phyloP scores from a whole-genome alignment of 2,329 filamentous ascomycete species.

The Hypoxylon sp. region DNA sequence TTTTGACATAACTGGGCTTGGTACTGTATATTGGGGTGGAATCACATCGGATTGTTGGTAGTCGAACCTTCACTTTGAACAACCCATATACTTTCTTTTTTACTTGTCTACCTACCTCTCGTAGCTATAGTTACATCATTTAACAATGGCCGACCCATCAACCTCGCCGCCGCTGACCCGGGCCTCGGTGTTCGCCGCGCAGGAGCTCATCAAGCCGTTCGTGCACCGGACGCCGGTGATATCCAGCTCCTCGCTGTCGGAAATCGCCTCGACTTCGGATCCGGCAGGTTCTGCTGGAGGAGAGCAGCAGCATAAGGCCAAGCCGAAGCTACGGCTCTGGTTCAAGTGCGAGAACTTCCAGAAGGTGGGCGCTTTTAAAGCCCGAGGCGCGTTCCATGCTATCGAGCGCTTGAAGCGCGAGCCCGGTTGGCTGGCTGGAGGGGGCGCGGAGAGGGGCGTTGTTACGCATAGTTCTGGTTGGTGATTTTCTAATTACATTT shows the following conservation, averaged over 20 bases:
- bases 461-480: slow-evolving; percentile 89
- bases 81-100: background rate
- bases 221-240: slow-evolving; percentile 86
- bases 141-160: slow-evolving; percentile 61
- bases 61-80: background rate
- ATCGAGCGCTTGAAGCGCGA: slow-evolving; percentile 72
- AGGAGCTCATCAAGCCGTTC: slow-evolving; percentile 74
- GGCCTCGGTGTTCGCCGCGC: slow-evolving; percentile 74
- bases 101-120: background rate
- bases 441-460: slow-evolving; percentile 72
- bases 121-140: too few relatives aligned
- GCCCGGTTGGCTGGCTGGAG: slow-evolving; percentile 67
- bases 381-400: slow-evolving; percentile 88
- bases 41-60: slow-evolving; percentile 5
- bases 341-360: slow-evolving; percentile 98
- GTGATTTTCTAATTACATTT: too few relatives aligned
- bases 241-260: slow-evolving; percentile 78
- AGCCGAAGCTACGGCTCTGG: slow-evolving; percentile 76
- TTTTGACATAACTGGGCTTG: background rate
- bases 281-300: too few relatives aligned
- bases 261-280: slow-evolving; percentile 68
- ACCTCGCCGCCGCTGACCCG: slow-evolving; percentile 74
- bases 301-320: slow-evolving; percentile 51
- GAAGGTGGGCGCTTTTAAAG: slow-evolving; percentile 91
- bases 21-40: background rate